A percentile compares a stretch with the other conserved stretches of the same genome.
Conservation (phyloP, 441 rosid species). For the Lepidium campestre region DNA sequence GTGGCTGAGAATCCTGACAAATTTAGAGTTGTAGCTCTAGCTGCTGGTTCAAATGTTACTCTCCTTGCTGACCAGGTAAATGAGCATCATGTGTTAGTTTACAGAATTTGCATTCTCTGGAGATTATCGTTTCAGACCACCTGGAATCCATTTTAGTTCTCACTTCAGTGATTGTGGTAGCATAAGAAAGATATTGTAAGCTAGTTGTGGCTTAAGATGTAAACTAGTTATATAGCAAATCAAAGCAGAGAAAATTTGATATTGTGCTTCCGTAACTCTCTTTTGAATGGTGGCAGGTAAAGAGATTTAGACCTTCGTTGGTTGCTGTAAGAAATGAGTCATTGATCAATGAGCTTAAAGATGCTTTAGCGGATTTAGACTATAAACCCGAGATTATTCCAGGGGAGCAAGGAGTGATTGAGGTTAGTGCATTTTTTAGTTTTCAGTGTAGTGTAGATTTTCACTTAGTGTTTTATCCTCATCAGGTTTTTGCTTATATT, state of each 20-base stretch:
- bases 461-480: neutral
- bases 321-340: slow-evolving; percentile 77
- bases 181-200: neutral
- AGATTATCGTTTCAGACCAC: neutral
- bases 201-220: no score
- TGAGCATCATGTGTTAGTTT: neutral
- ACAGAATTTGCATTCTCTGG: neutral
- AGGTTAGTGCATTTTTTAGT: slow-evolving; percentile 29
- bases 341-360: slow-evolving; percentile 62
- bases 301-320: slow-evolving; percentile 76
- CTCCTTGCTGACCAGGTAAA: slow-evolving; percentile 91
- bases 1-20: slow-evolving; percentile 87
- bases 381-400: slow-evolving; percentile 81
- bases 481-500: neutral
- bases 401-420: slow-evolving; percentile 82
- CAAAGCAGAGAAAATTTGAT: no score
- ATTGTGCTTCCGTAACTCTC: neutral
- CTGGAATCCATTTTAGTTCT: neutral
- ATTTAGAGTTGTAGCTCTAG: slow-evolving; percentile 82
- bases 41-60: slow-evolving; percentile 92
- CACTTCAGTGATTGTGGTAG: neutral
- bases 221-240: no score
- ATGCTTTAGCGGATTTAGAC: slow-evolving; percentile 74
- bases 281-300: slow-evolving; percentile 46
- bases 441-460: neutral